Evolutionary conservation across 2,329 filamentous ascomycete genomes (phyloP), one percentile per base, ranked within the genome.

Genomic region (Aspergillus pseudoviridinutans): DNA sequence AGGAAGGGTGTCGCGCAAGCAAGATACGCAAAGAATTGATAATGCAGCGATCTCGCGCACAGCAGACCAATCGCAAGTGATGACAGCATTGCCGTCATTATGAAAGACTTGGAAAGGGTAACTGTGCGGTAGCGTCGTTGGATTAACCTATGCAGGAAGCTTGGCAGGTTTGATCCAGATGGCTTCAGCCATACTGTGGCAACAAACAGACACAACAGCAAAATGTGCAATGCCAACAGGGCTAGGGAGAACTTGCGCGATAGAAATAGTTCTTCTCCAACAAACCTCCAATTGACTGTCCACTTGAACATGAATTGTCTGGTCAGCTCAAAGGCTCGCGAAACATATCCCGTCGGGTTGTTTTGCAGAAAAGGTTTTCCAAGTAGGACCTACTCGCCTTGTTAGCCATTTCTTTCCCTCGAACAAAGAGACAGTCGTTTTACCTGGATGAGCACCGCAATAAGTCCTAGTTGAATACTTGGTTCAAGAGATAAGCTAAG

Each of bases 231-330:
- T 1, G 74, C 79, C 27, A 96, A 79, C 52, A 97, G 80, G 14
- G 77, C 74, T 20, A 87, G 65, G 27, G 91, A 85, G 70, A 96
- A 95, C 1, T 77, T 71, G 58, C 78, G 83, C 64, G 86, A 88
- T 50, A 95, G 82, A 67, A 99, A 99, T 0, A 78, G 75, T 6
- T 89, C 84, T 74, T 97, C 92, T 17, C 89, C 87, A n/a, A 97
- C 77, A 72, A 97, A 97, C 54, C 92, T 87, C 94, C 94, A 99
- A 75, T 99, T 99, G 64, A 99, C 94, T 0, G 94, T 99, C 94
- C 94, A 99, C 76, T 93, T 92, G 80, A 93, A 97, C 67, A 96
- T 82, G 77, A 99, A 99, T 66, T 91, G 86, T 55, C 94, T 84
- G 50, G 90, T 92, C 58, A 99, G 82, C 77, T 99, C 92, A 71